Percentiles rank a stretch among this genome's conserved stretches.
phyloP scores from a whole-genome alignment of 129 eudicot genomes.

The Pulicaria dysenterica region DNA sequence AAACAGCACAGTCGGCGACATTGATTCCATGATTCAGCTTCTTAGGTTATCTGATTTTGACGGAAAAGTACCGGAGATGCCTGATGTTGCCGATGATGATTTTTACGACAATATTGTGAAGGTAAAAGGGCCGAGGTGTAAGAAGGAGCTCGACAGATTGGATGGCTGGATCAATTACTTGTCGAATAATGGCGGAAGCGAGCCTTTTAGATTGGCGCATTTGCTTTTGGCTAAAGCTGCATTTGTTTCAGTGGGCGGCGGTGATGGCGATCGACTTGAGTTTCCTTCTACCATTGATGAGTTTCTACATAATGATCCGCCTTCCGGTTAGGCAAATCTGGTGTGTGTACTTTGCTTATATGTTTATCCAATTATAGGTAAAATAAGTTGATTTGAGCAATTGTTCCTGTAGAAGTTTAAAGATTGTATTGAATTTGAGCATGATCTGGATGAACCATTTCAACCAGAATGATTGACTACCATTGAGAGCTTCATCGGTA shows the following conservation, averaged over 20 bases:
- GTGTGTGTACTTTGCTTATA: neutral
- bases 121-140: slow-evolving; percentile 70
- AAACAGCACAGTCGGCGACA: slow-evolving; percentile 38
- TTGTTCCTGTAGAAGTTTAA: neutral
- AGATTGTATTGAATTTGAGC: no score
- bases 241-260: slow-evolving; percentile 30
- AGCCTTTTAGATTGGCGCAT: slow-evolving; percentile 77
- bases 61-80: slow-evolving; percentile 19
- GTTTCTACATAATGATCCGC: slow-evolving; percentile 69
- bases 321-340: slow-evolving; percentile 26
- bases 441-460: no score
- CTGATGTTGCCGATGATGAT: slow-evolving; percentile 45
- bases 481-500: no score
- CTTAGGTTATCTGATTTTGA: slow-evolving; percentile 53
- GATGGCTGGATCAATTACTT: slow-evolving; percentile 70
- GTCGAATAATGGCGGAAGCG: slow-evolving; percentile 29
- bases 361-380: neutral
- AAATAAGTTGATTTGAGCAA: neutral
- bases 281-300: slow-evolving; percentile 69
- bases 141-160: slow-evolving; percentile 66
- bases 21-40: slow-evolving; percentile 53
- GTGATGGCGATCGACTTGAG: slow-evolving; percentile 39
- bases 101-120: slow-evolving; percentile 69
- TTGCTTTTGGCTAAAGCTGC: slow-evolving; percentile 81
- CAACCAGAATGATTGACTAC: no score